A percentile compares a stretch with the other conserved stretches of the same genome.
Conservation (phyloP, 306 rosid genomes). For the Prunus dulcis region DNA sequence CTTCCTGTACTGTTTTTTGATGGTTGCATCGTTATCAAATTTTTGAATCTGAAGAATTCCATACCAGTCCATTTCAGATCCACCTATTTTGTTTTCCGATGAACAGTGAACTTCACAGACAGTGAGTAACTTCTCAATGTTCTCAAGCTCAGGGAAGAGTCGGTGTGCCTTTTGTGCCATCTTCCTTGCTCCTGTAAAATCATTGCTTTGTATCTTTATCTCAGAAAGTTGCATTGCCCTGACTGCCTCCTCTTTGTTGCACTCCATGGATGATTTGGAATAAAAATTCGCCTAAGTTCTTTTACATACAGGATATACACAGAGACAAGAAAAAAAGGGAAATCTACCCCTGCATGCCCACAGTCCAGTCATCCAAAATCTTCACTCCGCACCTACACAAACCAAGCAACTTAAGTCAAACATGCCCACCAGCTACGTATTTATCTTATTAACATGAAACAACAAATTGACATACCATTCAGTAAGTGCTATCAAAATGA, state of each 20-base stretch:
- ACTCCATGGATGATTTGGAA: slow-evolving; percentile 61
- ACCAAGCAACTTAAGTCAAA: slow-evolving; percentile 13
- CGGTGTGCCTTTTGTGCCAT: slow-evolving; percentile 58
- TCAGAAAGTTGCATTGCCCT: slow-evolving; percentile 76
- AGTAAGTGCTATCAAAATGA: background rate
- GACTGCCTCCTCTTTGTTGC: slow-evolving; percentile 88
- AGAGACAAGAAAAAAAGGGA: background rate
- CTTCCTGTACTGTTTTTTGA: slow-evolving; percentile 78
- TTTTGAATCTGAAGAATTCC: slow-evolving; percentile 58
- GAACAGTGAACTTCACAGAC: slow-evolving; percentile 88
- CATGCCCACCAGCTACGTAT: background rate
- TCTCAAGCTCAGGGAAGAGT: slow-evolving; percentile 67
- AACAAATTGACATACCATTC: slow-evolving; percentile 1
- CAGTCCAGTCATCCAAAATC: slow-evolving; percentile 3
- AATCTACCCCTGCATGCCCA: slow-evolving; percentile 1
- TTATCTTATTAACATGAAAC: background rate
- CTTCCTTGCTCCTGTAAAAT: slow-evolving; percentile 74
- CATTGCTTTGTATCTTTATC: slow-evolving; percentile 49
- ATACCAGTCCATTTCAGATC: slow-evolving; percentile 80
- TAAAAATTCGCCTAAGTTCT: slow-evolving; percentile 25
- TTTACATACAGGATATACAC: slow-evolving; percentile 7
- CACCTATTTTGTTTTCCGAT: slow-evolving; percentile 51
- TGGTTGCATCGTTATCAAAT: slow-evolving; percentile 46
- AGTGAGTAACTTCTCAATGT: slow-evolving; percentile 56
- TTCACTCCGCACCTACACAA: slow-evolving; percentile 36